Conservation (phyloP, 1,139 yeast species). For the Meyerozyma smithsonii region DNA sequence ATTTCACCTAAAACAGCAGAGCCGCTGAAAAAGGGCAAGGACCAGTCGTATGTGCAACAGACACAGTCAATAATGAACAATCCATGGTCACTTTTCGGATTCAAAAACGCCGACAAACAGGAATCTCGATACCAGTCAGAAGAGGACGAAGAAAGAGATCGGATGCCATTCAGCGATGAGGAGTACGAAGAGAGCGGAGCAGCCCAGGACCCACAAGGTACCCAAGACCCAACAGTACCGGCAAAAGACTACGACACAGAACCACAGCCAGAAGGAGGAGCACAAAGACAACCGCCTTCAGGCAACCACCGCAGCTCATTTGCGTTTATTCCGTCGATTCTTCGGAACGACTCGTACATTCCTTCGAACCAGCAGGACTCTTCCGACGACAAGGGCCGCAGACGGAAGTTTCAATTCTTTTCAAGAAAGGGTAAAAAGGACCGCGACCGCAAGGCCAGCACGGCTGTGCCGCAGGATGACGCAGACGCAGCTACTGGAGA, state of each 20-base stretch:
- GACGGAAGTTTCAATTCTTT: slow-evolving; percentile 24
- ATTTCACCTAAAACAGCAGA: background rate
- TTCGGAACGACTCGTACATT: slow-evolving; percentile 9
- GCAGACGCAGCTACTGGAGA: slow-evolving; percentile 31
- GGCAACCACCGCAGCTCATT: slow-evolving; percentile 8
- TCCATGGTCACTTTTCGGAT: slow-evolving; percentile 23
- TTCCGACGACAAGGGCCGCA: slow-evolving; percentile 6
- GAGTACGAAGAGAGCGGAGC: slow-evolving; percentile 8
- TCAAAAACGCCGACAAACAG: slow-evolving; percentile 16
- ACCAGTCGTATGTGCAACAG: background rate
- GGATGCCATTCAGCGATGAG: slow-evolving; percentile 11
- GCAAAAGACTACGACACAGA: slow-evolving; percentile 1
- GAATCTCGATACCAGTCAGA: slow-evolving; percentile 25
- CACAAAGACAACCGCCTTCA: slow-evolving; percentile 3
- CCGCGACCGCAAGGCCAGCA: slow-evolving; percentile 13
- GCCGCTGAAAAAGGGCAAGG: background rate
- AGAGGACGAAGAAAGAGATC: slow-evolving; percentile 20
- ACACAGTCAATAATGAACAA: slow-evolving; percentile 18
- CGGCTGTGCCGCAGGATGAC: slow-evolving; percentile 15
- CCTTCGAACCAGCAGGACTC: slow-evolving; percentile 6
- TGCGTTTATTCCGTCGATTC: slow-evolving; percentile 13
- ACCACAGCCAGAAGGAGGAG: background rate
- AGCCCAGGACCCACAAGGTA: slow-evolving; percentile 4
- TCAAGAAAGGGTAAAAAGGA: slow-evolving; percentile 25
- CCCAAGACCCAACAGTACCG: background rate